Evolutionary conservation across 352 stramenopile species (phyloP), one percentile per base, ranked within the genome.

Genomic region (Phytophthora pseudosyringae): DNA sequence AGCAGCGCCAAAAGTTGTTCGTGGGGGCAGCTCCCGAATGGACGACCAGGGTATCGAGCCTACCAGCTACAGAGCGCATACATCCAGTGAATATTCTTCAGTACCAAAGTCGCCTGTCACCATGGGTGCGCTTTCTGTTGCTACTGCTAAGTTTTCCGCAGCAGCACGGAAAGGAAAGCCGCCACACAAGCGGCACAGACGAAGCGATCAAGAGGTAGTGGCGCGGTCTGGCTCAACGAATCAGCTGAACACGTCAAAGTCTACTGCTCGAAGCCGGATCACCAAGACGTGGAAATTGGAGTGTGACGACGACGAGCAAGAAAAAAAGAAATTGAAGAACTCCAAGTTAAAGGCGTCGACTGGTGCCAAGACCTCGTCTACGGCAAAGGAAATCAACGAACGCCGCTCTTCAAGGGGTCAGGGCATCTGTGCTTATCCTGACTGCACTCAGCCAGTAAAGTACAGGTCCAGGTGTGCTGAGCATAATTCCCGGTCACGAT

Each of bases 381-480:
- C 26, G 25, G 10, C 21, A 3, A 29, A 8, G 4, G 10, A 44
- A 5, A 29, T 12, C 2, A 11, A 39, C 15, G 11, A 38, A 53
- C 28, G 15, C 3, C 15, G 44, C 44, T 36, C 25, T 35, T 36
- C 26, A n/a, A 39, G 13, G 10, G 51, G 41, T 5, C n/a, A 32
- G 25, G 26, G 52, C 0, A 15, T 26, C 18, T 56, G 55, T 21
- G 25, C 33, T 3, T 63, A 48, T 29, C 55, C 33, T n/a, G 15
- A 13, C 3, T 63, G 43, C 7, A 38, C 33, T 9, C 25, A 47
- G n/a, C 26, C 25, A 25, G 28, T 18, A 21, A 15, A 8, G 6
- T 49, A 47, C 33, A 55, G 26, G 28, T 64, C 26, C 25, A 54
- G 33, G 4, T 63, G 55, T 38, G 21, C n/a, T n/a, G 8, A 55